phyloP scores from a whole-genome alignment of 371 early-diverging fungal genomes.

The Zychaea mexicana region DNA sequence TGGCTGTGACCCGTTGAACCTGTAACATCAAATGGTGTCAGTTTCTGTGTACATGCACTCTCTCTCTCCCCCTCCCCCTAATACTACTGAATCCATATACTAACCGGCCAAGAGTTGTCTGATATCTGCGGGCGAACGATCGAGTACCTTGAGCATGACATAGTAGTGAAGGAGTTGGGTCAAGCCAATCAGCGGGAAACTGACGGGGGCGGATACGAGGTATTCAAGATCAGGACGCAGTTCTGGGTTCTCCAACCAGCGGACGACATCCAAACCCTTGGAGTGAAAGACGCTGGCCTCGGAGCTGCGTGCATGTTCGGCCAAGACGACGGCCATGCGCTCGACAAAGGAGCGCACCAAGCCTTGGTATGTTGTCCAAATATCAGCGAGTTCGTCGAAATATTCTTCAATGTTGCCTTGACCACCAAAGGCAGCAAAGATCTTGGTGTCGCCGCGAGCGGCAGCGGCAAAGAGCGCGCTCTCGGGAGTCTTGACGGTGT shows the following conservation, averaged over 20 bases:
- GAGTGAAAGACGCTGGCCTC: conserved; percentile 77
- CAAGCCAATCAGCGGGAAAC: conserved; percentile 90
- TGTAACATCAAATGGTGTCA: conserved; percentile 17
- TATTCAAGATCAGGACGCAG: conserved; percentile 84
- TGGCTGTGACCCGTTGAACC: conserved; percentile 95
- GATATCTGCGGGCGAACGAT: conserved; percentile 47
- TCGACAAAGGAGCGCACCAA: conserved; percentile 79
- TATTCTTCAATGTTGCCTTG: conserved; percentile 96
- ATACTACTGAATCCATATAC: not conserved
- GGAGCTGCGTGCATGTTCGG: conserved; percentile 70
- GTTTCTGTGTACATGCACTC: not conserved
- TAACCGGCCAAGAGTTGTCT: conserved; percentile 52
- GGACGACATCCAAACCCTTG: conserved; percentile 84
- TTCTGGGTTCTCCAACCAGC: conserved; percentile 88
- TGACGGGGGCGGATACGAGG: conserved; percentile 83
- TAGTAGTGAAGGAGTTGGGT: conserved; percentile 86
- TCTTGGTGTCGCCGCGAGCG: conserved; percentile 62
- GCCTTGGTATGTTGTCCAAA: conserved; percentile 83
- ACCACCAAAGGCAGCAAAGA: conserved; percentile 94
- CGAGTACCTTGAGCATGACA: conserved; percentile 69
- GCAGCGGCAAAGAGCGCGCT: conserved; percentile 73
- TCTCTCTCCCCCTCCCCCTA: not conserved
- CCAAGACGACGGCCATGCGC: conserved; percentile 74
- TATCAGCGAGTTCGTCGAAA: conserved; percentile 88
- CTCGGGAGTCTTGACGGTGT: conserved; percentile 46